Conservation (phyloP, 2,329 filamentous ascomycete genomes). For the Colletotrichum abscissum region DNA sequence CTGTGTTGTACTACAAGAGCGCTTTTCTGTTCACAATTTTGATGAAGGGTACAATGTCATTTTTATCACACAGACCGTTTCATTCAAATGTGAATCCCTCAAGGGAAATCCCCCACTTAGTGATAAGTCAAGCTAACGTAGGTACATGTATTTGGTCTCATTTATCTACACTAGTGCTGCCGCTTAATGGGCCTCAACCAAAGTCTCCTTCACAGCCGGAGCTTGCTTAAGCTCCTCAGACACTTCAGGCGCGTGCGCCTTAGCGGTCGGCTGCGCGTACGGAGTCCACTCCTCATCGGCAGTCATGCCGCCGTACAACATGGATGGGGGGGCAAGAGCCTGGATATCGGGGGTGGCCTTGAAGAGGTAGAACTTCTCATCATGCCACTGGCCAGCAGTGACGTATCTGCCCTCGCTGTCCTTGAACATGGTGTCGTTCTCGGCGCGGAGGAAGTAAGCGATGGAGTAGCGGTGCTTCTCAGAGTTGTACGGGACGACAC, state of each 20-base stretch:
- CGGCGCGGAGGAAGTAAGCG: slow-evolving; percentile 68
- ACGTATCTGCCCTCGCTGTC: slow-evolving; percentile 65
- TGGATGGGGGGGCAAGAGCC: slow-evolving; percentile 58
- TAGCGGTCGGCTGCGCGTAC: slow-evolving; percentile 25
- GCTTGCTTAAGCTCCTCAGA: slow-evolving; percentile 23
- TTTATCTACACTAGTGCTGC: background rate
- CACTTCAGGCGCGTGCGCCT: slow-evolving; percentile 12
- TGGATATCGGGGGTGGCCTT: slow-evolving; percentile 42
- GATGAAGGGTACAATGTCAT: background rate
- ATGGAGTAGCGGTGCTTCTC: slow-evolving; percentile 61
- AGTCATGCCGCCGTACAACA: slow-evolving; percentile 62
- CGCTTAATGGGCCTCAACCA: slow-evolving; percentile 28
- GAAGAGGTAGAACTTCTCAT: slow-evolving; percentile 54
- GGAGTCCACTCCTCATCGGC: slow-evolving; percentile 33
- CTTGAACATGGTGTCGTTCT: slow-evolving; percentile 66
- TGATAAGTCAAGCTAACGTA: background rate
- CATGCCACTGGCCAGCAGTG: slow-evolving; percentile 65
- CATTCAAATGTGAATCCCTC: background rate
- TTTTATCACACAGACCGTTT: background rate
- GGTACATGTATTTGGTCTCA: background rate
- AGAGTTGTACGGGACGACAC: slow-evolving; percentile 64
- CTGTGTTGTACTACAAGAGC: too few species aligned
- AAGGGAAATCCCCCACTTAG: background rate
- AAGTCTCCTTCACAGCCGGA: slow-evolving; percentile 22
- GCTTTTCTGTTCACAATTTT: too few species aligned